Conservation (phyloP, 148 eudicot species). For the Polygonum maritimum region DNA sequence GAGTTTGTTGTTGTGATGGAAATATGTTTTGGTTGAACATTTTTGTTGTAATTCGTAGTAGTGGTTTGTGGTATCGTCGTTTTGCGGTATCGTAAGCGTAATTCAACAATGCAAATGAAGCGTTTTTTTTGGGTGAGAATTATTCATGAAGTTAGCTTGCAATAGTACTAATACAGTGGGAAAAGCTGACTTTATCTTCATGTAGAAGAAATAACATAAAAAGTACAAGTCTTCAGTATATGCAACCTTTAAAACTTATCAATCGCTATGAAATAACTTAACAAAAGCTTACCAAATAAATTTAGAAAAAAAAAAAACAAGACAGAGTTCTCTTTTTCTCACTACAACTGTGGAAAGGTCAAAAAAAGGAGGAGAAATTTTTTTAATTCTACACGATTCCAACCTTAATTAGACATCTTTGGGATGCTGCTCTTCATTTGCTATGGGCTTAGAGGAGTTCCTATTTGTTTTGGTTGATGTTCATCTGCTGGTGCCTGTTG, state of each 20-base stretch:
- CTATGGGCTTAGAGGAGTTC: neutral
- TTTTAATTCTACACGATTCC: neutral
- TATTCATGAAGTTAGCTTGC: too few relatives aligned
- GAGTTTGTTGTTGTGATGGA: too few relatives aligned
- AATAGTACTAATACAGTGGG: too few relatives aligned
- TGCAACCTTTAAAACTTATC: neutral
- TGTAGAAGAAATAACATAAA: too few relatives aligned
- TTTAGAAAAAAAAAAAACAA: neutral
- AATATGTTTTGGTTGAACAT: too few relatives aligned
- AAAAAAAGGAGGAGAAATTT: neutral
- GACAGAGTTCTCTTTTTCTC: neutral
- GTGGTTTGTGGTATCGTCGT: too few relatives aligned
- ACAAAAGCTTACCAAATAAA: neutral
- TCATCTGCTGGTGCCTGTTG: conserved; percentile 16
- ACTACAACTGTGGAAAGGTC: conserved; percentile 5
- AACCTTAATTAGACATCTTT: conserved; percentile 7
- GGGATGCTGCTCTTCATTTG: neutral
- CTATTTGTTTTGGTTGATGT: neutral
- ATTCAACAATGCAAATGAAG: too few relatives aligned
- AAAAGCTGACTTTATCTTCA: too few relatives aligned
- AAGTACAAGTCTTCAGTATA: neutral
- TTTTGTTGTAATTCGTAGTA: too few relatives aligned
- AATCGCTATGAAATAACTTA: conserved; percentile 6
- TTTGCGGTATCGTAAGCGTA: too few relatives aligned
- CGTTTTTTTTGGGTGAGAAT: too few relatives aligned